Percentiles rank a stretch among this genome's conserved stretches.
Conservation (phyloP, 768 basidiomycete species). For the Tylopilus balloui region DNA sequence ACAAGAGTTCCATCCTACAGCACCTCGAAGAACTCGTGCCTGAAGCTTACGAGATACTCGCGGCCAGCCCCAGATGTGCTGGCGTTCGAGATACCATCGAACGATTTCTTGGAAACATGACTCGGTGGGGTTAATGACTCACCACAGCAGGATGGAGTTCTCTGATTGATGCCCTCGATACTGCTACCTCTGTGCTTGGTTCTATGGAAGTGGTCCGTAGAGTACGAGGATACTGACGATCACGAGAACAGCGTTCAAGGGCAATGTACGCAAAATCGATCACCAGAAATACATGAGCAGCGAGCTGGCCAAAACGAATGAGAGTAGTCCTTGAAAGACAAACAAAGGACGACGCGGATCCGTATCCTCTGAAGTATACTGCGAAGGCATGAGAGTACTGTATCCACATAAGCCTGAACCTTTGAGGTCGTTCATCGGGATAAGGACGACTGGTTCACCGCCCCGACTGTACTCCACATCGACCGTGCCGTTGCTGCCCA, state of each 20-base stretch:
- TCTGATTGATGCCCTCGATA: background rate
- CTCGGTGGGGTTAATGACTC: conserved; percentile 12
- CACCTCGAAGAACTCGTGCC: conserved; percentile 51
- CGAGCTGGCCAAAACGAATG: conserved; percentile 8
- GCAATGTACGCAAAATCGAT: background rate
- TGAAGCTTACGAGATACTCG: conserved; percentile 51
- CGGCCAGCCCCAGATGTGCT: conserved; percentile 54
- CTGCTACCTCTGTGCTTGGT: background rate
- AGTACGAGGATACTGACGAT: background rate
- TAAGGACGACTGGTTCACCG: conserved; percentile 55
- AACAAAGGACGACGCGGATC: background rate
- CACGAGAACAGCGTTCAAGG: background rate
- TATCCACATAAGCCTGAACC: conserved; percentile 38
- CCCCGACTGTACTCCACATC: conserved; percentile 60
- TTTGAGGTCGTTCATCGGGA: conserved; percentile 36
- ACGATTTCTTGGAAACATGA: conserved; percentile 18
- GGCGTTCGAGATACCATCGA: conserved; percentile 33
- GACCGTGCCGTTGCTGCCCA: conserved; percentile 62
- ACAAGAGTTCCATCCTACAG: conserved; percentile 27
- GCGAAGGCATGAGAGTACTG: background rate
- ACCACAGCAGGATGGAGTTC: background rate
- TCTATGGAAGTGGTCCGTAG: background rate
- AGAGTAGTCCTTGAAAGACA: background rate
- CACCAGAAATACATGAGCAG: conserved; percentile 4
- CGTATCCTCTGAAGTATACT: conserved; percentile 5